A percentile compares a stretch with the other conserved stretches of the same genome.
Conservation (phyloP, 2,329 filamentous ascomycete species). For the Pseudogymnoascus sp. region DNA sequence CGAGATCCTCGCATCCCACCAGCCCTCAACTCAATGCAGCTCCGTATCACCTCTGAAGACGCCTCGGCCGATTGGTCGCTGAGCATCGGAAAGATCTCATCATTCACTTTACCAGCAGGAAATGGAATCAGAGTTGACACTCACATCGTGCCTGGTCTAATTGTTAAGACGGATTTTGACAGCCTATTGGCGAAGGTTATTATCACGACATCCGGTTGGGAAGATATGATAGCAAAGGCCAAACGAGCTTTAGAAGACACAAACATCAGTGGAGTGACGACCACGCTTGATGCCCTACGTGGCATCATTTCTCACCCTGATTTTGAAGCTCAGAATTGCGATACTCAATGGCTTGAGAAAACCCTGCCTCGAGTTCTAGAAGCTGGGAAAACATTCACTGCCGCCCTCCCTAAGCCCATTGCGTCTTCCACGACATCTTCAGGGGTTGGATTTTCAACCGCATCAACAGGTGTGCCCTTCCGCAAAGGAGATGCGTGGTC, state of each 20-base stretch:
- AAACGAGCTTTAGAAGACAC: conserved; percentile 51
- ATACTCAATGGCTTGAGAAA: conserved; percentile 53
- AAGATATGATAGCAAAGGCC: conserved; percentile 45
- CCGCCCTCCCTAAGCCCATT: conserved; percentile 30
- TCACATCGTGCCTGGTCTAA: conserved; percentile 32
- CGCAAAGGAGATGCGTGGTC: conserved; percentile 55
- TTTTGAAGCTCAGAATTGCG: conserved; percentile 42
- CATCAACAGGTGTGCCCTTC: conserved; percentile 39
- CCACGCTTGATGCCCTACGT: conserved; percentile 48
- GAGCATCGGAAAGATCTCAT: conserved; percentile 54
- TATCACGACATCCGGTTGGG: conserved; percentile 42
- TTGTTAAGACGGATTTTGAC: conserved; percentile 43
- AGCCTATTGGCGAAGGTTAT: conserved; percentile 42
- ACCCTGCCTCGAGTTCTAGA: conserved; percentile 34
- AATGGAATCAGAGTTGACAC: conserved; percentile 46
- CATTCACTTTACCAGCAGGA: conserved; percentile 48
- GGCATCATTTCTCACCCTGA: conserved; percentile 45
- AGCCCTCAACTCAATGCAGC: conserved; percentile 36
- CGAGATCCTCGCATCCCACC: conserved; percentile 29
- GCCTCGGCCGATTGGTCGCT: conserved; percentile 42
- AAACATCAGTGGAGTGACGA: conserved; percentile 48
- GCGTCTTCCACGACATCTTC: conserved; percentile 14
- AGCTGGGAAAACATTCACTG: conserved; percentile 28
- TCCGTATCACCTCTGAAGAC: conserved; percentile 39
- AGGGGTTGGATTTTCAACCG: neutral